A percentile compares a stretch with the other conserved stretches of the same genome.
Evolutionary conservation across 768 basidiomycete genomes (phyloP).

Genomic region (Mycena polygramma): DNA sequence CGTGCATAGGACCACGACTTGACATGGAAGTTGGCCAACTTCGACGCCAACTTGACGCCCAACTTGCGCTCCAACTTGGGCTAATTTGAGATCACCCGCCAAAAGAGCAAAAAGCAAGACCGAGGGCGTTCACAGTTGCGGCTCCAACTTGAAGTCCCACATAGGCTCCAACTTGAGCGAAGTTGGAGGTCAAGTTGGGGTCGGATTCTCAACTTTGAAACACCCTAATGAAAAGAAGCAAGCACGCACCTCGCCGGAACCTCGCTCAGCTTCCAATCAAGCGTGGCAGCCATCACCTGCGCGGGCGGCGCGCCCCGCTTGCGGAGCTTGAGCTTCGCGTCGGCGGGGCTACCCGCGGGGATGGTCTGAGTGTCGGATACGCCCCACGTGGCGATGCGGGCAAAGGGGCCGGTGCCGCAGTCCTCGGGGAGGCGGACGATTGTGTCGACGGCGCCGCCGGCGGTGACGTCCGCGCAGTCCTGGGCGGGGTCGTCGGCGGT

Average conservation of each 20-base stretch:
- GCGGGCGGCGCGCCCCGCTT: slow-evolving; percentile 17
- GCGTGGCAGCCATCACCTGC: slow-evolving; percentile 17
- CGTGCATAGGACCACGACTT: no score
- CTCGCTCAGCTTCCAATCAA: slow-evolving; percentile 15
- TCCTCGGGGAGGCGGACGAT: slow-evolving; percentile 20
- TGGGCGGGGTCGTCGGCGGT: slow-evolving; percentile 13
- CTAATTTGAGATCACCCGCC: no score
- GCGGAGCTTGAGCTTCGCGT: slow-evolving; percentile 15
- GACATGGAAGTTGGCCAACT: no score
- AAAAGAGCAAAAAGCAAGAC: no score
- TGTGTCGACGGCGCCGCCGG: slow-evolving; percentile 17
- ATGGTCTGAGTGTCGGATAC: slow-evolving; percentile 1
- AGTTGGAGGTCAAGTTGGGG: no score
- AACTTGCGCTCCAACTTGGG: no score
- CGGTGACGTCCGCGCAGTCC: slow-evolving; percentile 14
- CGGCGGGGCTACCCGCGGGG: slow-evolving; percentile 6
- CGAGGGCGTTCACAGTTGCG: no score
- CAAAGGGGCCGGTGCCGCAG: slow-evolving; percentile 23
- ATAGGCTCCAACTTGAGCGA: no score
- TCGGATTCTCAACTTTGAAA: no score
- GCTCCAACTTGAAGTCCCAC: no score
- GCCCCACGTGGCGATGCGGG: slow-evolving; percentile 14
- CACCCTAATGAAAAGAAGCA: no score
- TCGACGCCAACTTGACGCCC: no score
- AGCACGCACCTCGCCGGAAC: slow-evolving; percentile 6